Percentiles rank a stretch among this genome's conserved stretches.
Conservation (phyloP, 495 filamentous ascomycete species). For the Penicillium goetzii region DNA sequence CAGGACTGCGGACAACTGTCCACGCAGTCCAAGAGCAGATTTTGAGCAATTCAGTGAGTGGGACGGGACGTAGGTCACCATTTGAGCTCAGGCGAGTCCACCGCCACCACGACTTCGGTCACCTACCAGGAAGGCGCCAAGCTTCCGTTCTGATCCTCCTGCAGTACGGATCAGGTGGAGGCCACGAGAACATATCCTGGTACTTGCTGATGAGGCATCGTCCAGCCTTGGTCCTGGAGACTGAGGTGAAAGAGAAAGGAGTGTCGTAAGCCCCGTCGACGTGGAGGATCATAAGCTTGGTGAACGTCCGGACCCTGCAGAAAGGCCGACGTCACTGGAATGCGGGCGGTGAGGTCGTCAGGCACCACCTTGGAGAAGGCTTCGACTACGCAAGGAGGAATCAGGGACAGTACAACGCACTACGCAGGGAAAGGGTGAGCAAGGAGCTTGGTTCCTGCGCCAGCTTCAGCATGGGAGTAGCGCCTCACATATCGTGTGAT, state of each 20-base stretch:
- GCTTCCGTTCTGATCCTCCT: constrained; percentile 34
- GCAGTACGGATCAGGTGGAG: constrained; percentile 27
- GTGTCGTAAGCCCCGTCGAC: neutral
- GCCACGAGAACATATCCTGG: constrained; percentile 34
- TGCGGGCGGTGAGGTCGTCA: constrained; percentile 22
- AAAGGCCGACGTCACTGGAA: constrained; percentile 32
- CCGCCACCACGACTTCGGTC: constrained; percentile 22
- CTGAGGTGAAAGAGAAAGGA: neutral
- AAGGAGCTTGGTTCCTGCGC: neutral
- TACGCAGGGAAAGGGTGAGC: neutral
- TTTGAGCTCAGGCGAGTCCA: constrained; percentile 11
- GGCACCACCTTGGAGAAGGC: constrained; percentile 3
- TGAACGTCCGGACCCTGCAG: constrained; percentile 14
- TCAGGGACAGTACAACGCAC: neutral
- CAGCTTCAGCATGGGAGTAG: neutral
- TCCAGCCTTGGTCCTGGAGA: neutral
- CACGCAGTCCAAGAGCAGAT: constrained; percentile 16
- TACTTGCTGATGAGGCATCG: constrained; percentile 16
- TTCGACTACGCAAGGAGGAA: neutral
- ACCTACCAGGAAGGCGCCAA: constrained; percentile 30
- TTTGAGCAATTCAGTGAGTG: constrained; percentile 1
- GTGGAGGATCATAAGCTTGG: neutral
- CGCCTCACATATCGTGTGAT: neutral
- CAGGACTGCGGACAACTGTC: constrained; percentile 10
- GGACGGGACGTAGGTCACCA: constrained; percentile 11